Evolutionary conservation across 208 protist genomes (phyloP), one percentile per base, ranked within the genome.

Genomic region (Wallacemonas rigidus): DNA sequence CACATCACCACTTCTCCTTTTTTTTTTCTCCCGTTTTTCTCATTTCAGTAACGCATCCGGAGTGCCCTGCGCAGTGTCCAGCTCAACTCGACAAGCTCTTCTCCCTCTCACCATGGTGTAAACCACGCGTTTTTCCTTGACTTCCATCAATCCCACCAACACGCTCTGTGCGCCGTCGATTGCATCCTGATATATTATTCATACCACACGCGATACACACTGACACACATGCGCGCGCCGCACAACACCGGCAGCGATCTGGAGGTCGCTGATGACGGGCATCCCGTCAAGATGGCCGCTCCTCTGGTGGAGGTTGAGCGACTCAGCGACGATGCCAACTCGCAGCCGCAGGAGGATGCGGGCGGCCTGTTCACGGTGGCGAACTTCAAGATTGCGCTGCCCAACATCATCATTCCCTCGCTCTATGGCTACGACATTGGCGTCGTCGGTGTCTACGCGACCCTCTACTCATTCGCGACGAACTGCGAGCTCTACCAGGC

Each of bases 381-480:
- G n/a, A 56, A 56, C 51, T 47, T 87, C 62, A 77, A 77, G 48
- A 61, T 81, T 77, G 75, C 44, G 9, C 65, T 79, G 26, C 75
- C 76, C 41, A 77, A 73, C 45, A 69, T 83, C 15, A 44, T 81
- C 51, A 71, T 61, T 39, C 77, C 80, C 7, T 39, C 45, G 17
- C 54, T 88, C 51, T 72, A 74, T 41, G 82, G 82, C 12, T 78
- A 73, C 58, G 36, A 56, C 9, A 84, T 81, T 62, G 82, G 82
- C n/a, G 76, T 80, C 39, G 78, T 88, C 41, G 70, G 69, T 41
- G 72, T 75, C 17, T 85, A 85, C 65, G 40, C 53, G 9, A 48
- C 60, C 17, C 60, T 88, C 15, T 82, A 83, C 68, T 58, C 68
- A 15, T 75, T 36, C 39, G 72, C 71, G 0, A 74, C 77, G 2